phyloP scores from a whole-genome alignment of 192 early-diverging fungal genomes.

The Chytriomyces sp. region DNA sequence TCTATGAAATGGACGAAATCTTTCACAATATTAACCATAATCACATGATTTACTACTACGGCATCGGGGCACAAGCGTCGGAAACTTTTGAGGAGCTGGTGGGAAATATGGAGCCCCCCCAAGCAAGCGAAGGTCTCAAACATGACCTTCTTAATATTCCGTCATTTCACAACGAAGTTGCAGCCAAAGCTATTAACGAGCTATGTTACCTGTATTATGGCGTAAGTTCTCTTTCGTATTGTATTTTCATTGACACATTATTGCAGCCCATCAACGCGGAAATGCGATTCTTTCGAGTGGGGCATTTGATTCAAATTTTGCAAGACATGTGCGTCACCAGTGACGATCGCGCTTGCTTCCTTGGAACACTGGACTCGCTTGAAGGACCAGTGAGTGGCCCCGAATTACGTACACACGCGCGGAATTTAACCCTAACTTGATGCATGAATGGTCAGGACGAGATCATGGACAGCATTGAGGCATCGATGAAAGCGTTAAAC shows the following conservation, averaged over 20 bases:
- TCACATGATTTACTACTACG: background rate
- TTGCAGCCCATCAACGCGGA: background rate
- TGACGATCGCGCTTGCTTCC: background rate
- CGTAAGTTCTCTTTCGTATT: background rate
- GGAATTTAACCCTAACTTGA: no score
- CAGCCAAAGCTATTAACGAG: background rate
- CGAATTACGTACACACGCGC: no score
- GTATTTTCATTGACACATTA: background rate
- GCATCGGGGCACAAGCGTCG: background rate
- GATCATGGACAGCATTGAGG: no score
- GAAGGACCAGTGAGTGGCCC: no score
- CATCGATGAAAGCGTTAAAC: no score
- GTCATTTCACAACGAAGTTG: background rate
- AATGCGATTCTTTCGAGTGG: background rate
- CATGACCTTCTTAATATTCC: background rate
- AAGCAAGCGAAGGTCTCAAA: background rate
- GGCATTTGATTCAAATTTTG: background rate
- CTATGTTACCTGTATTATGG: background rate
- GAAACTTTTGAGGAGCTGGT: background rate
- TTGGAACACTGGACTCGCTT: background rate
- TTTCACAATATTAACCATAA: background rate
- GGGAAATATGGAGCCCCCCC: background rate
- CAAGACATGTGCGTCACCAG: background rate
- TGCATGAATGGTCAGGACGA: no score
- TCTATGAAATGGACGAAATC: background rate